These are phyloP conservation scores for Rubia peregrina DNA, from an alignment of 305 asterid genomes.

Conservation along the genomic window DNA sequence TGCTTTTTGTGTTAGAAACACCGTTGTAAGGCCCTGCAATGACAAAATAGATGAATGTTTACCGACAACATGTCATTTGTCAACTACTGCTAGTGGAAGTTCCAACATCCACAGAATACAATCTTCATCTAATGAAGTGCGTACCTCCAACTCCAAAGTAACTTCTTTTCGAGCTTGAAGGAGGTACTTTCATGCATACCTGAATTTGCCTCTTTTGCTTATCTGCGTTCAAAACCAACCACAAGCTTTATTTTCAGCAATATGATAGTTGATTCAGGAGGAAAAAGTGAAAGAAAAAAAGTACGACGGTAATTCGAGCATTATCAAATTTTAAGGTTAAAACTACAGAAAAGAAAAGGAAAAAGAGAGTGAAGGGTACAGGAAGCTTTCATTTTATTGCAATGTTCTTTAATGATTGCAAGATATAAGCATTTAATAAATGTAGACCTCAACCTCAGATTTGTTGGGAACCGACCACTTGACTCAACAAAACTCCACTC, in stretches of 20 bases:
- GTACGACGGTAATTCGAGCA: background rate
- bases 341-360: background rate
- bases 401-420: background rate
- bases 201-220: conserved; percentile 76
- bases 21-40: conserved; percentile 36
- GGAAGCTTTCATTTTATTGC: background rate
- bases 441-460: background rate
- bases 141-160: conserved; percentile 78
- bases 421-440: background rate
- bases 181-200: conserved; percentile 76
- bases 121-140: conserved; percentile 17
- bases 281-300: background rate
- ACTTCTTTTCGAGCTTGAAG: conserved; percentile 70
- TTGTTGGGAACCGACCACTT: background rate
- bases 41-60: conserved; percentile 17
- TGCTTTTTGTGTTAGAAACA: conserved; percentile 64
- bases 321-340: background rate
- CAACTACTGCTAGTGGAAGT: background rate
- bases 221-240: conserved; percentile 36
- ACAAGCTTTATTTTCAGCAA: conserved; percentile 5
- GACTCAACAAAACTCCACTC: background rate
- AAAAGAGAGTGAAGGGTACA: background rate
- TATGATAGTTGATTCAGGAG: background rate
- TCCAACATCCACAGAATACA: conserved; percentile 5
- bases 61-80: conserved; percentile 5